Conservation (phyloP, 2,329 filamentous ascomycete species). For the Neurospora sp. region DNA sequence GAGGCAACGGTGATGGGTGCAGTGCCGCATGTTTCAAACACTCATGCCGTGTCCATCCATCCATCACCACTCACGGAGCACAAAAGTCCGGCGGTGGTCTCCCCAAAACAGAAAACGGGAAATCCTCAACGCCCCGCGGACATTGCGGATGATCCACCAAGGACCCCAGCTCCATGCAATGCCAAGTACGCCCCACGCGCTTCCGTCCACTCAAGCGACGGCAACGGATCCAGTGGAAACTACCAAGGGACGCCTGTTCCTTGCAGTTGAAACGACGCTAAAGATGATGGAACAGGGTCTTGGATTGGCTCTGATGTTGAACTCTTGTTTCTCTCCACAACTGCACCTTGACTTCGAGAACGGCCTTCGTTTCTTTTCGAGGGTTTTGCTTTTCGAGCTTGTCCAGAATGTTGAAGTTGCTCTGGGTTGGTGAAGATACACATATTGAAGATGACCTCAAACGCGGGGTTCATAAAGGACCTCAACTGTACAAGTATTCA, state of each 20-base stretch:
- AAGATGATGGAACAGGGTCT: neutral
- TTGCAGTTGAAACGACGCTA: slow-evolving; percentile 19
- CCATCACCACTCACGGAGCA: neutral
- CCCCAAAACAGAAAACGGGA: neutral
- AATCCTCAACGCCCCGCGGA: neutral
- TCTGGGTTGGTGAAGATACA: neutral
- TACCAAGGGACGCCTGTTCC: slow-evolving; percentile 9
- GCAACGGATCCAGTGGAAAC: neutral
- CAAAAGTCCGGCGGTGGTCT: neutral
- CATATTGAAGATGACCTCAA: neutral
- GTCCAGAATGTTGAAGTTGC: neutral
- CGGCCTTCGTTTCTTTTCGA: no score
- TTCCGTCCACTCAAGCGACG: slow-evolving; percentile 6
- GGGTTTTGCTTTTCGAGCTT: neutral
- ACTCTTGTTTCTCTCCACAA: slow-evolving; percentile 3
- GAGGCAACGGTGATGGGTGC: neutral
- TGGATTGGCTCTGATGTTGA: slow-evolving; percentile 10
- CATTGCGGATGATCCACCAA: neutral
- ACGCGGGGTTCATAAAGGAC: neutral
- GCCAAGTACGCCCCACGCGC: neutral
- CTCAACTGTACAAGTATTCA: neutral
- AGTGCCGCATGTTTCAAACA: neutral
- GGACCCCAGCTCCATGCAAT: neutral
- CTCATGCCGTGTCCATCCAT: neutral
- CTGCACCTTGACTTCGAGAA: slow-evolving; percentile 5